Percentiles rank a stretch among this genome's conserved stretches.
These are phyloP conservation scores for Pyrenophora graminea DNA, from an alignment of 2,329 filamentous ascomycete species.

Conservation along the genomic window DNA sequence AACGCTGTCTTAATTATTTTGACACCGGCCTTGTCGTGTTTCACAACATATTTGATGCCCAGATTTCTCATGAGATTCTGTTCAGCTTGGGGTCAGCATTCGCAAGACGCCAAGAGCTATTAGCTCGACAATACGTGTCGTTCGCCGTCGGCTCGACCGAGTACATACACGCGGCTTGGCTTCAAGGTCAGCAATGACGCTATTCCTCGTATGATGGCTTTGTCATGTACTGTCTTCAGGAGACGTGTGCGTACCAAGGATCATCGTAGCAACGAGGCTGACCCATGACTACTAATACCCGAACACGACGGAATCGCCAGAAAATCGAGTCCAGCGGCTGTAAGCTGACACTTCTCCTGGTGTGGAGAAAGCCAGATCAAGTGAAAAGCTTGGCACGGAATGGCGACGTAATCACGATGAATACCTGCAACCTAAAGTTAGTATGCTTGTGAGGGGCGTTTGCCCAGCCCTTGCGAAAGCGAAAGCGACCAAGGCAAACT, in stretches of 20 bases:
- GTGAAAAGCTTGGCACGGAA: neutral
- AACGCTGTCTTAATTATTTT: neutral
- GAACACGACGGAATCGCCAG: no score
- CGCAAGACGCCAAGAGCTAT: constrained; percentile 1
- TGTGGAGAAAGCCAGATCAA: constrained; percentile 2
- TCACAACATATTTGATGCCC: neutral
- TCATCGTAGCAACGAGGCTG: neutral
- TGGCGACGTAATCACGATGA: neutral
- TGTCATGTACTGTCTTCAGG: neutral
- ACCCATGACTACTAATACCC: no score
- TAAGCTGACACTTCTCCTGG: neutral
- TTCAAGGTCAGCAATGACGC: no score
- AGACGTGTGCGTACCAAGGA: neutral
- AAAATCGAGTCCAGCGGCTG: no score
- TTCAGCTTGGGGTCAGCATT: neutral
- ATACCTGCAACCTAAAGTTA: neutral
- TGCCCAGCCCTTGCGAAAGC: neutral
- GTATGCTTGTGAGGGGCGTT: neutral
- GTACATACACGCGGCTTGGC: neutral
- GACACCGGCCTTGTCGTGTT: neutral
- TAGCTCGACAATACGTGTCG: constrained; percentile 6
- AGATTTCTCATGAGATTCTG: neutral
- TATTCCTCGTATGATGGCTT: neutral
- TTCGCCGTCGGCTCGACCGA: constrained; percentile 1
- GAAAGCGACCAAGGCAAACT: neutral